Percentiles rank a stretch among this genome's conserved stretches.
These are phyloP conservation scores for Hanseniaspora lachancei DNA, from an alignment of 805 yeast species.

Conservation along the genomic window DNA sequence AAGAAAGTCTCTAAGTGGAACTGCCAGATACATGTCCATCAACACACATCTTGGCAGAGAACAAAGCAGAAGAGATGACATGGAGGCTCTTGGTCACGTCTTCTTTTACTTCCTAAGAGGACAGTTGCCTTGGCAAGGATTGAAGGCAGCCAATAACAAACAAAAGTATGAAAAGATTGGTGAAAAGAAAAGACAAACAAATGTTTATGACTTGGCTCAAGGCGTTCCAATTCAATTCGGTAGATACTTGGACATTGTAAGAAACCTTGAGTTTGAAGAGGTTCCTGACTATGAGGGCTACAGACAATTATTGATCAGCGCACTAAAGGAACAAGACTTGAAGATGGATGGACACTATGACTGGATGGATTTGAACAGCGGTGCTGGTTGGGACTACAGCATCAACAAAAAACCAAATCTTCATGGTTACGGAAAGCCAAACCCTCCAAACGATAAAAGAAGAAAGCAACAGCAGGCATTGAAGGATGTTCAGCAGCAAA, in stretches of 20 bases:
- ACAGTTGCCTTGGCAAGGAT: conserved; percentile 95
- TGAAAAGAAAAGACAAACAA: conserved; percentile 83
- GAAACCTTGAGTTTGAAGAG: conserved; percentile 82
- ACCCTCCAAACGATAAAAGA: conserved; percentile 50
- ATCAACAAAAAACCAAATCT: conserved; percentile 83
- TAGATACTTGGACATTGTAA: conserved; percentile 75
- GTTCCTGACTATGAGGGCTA: conserved; percentile 88
- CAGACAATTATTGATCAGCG: conserved; percentile 63
- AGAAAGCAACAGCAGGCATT: conserved; percentile 23
- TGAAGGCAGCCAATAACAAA: conserved; percentile 94
- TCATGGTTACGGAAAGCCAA: conserved; percentile 94
- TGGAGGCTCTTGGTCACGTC: conserved; percentile 93
- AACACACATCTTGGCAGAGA: conserved; percentile 96
- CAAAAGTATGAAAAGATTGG: conserved; percentile 97
- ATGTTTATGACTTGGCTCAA: conserved; percentile 70
- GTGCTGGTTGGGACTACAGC: conserved; percentile 88
- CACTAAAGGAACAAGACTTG: conserved; percentile 57
- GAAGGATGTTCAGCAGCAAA: conserved; percentile 20
- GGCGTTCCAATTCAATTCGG: conserved; percentile 90
- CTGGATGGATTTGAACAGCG: conserved; percentile 94
- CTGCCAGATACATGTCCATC: conserved; percentile 97
- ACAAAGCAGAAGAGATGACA: conserved; percentile 90
- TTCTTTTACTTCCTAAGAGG: conserved; percentile 91
- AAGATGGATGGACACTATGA: conserved; percentile 81
- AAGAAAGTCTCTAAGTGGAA: conserved; percentile 88